A percentile compares a stretch with the other conserved stretches of the same genome.
Evolutionary conservation across 2,329 filamentous ascomycete species (phyloP).

Genomic region (Penicillium italicum): DNA sequence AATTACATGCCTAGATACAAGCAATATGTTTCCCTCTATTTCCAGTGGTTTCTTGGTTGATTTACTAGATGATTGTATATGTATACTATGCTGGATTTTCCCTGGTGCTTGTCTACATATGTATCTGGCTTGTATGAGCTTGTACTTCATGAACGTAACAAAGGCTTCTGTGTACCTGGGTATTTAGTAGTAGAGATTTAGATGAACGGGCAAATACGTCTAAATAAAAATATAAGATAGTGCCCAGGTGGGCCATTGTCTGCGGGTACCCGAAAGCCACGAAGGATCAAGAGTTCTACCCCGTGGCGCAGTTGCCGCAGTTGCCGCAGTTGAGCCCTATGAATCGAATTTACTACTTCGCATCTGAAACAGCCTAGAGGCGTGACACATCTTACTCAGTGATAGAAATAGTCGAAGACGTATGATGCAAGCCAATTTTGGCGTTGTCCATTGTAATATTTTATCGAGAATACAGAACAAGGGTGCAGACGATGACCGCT

Average conservation of each 20-base stretch:
- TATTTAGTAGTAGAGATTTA: not conserved
- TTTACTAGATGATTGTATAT: conserved; percentile 4
- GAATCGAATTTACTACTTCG: not conserved
- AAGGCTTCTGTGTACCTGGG: not conserved
- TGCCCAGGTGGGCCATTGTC: not conserved
- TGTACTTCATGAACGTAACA: not conserved
- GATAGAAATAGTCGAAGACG: not conserved
- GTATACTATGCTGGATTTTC: not conserved
- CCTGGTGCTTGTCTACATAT: not conserved
- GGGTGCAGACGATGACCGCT: conserved; percentile 20
- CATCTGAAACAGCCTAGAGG: not conserved
- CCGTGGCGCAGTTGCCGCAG: not conserved
- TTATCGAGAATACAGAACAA: conserved; percentile 18
- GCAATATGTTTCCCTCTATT: conserved; percentile 11
- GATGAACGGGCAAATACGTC: not conserved
- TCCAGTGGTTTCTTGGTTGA: not conserved
- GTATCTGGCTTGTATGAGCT: not conserved
- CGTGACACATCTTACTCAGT: not conserved
- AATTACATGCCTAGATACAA: conserved; percentile 21
- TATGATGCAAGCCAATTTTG: conserved; percentile 1
- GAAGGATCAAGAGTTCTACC: not conserved
- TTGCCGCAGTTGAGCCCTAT: no score
- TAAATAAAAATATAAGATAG: not conserved
- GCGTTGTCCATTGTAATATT: conserved; percentile 17
- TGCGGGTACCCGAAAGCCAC: not conserved